Evolutionary conservation across 1,139 yeast genomes (phyloP).

Genomic region (Yamadazyma diddensiae): DNA sequence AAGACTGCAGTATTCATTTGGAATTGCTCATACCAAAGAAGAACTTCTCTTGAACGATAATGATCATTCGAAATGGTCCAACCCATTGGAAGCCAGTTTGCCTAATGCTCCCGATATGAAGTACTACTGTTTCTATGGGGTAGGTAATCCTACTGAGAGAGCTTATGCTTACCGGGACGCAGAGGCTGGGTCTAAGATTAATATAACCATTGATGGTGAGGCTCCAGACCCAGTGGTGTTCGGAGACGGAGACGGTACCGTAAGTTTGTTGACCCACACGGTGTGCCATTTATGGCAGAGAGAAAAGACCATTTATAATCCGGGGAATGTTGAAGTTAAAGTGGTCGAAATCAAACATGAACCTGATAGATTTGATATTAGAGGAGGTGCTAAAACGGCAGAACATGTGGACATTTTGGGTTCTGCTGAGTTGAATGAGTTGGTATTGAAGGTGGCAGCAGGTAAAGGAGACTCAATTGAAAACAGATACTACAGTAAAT

Average conservation of each 20-base stretch:
- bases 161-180: conserved; percentile 73
- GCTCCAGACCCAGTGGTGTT: conserved; percentile 60
- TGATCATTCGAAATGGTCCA: conserved; percentile 79
- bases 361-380: conserved; percentile 87
- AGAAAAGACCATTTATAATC: conserved; percentile 69
- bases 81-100: conserved; percentile 86
- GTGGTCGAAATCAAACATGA: conserved; percentile 90
- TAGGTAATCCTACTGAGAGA: conserved; percentile 93
- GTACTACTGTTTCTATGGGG: conserved; percentile 87
- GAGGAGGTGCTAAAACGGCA: conserved; percentile 98
- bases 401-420: conserved; percentile 97
- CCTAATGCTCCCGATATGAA: conserved; percentile 95
- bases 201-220: conserved; percentile 66
- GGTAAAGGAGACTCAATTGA: conserved; percentile 71
- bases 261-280: conserved; percentile 78
- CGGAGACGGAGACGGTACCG: conserved; percentile 97
- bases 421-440: conserved; percentile 85
- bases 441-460: conserved; percentile 75
- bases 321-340: conserved; percentile 68
- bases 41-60: conserved; percentile 65
- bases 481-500: conserved; percentile 56
- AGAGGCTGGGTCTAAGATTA: conserved; percentile 57
- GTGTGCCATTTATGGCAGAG: conserved; percentile 85
- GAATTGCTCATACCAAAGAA: conserved; percentile 57
- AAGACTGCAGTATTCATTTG: conserved; percentile 71